Evolutionary conservation across 2,329 filamentous ascomycete genomes (phyloP).

Genomic region (Shiraia bambusicola): DNA sequence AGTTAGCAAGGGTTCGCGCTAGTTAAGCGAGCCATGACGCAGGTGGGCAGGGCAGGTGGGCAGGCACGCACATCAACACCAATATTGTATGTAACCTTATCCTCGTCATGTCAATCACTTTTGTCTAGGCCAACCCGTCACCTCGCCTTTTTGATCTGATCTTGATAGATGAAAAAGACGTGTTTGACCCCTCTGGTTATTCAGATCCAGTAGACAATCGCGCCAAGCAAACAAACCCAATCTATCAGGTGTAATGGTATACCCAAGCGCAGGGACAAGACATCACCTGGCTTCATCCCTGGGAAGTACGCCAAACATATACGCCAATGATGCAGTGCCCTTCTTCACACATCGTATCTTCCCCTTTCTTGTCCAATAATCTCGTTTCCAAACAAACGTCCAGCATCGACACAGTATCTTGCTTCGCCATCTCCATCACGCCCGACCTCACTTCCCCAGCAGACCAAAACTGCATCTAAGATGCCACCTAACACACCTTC

Average conservation of each 20-base stretch:
- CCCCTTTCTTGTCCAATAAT: slow-evolving; percentile 23
- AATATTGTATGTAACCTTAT: too few relatives aligned
- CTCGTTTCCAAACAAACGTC: slow-evolving; percentile 74
- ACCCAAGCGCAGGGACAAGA: not conserved
- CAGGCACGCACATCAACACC: too few relatives aligned
- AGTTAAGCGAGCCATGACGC: slow-evolving; percentile 20
- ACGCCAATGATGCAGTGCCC: slow-evolving; percentile 7
- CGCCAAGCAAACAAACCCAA: not conserved
- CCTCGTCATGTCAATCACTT: too few relatives aligned
- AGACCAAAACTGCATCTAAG: slow-evolving; percentile 84
- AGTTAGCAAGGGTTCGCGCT: slow-evolving; percentile 18
- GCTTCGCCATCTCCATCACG: slow-evolving; percentile 61
- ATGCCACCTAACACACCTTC: slow-evolving; percentile 86
- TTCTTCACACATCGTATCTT: slow-evolving; percentile 29
- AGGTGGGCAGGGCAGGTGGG: slow-evolving; percentile 4
- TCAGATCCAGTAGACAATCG: not conserved
- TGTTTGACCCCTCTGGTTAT: not conserved
- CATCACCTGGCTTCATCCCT: not conserved
- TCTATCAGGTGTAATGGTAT: slow-evolving; percentile 3
- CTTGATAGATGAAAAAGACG: not conserved
- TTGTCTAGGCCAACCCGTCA: too few relatives aligned
- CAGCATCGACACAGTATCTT: slow-evolving; percentile 89
- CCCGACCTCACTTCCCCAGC: slow-evolving; percentile 81
- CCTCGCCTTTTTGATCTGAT: too few relatives aligned
- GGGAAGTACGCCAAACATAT: not conserved